Evolutionary conservation across 257 asterid species (phyloP).

Genomic region (Primulina tabacum): DNA sequence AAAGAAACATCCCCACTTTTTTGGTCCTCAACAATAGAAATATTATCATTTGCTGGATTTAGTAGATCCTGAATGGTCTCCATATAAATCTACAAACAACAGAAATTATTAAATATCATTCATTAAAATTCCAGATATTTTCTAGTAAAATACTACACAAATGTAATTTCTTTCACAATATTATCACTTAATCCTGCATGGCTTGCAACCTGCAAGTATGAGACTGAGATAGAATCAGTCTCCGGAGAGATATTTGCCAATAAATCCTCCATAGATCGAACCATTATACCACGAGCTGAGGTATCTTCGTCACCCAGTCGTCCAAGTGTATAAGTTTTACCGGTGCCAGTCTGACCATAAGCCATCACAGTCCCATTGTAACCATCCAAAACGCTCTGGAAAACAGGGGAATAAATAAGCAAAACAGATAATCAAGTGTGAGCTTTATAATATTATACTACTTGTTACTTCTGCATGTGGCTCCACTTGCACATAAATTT

Average conservation of each 20-base stretch:
- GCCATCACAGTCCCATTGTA: conserved; percentile 99
- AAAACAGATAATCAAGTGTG: neutral
- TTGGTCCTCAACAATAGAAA: conserved; percentile 94
- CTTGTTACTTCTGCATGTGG: neutral
- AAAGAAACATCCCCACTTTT: conserved; percentile 90
- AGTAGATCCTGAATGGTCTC: conserved; percentile 93
- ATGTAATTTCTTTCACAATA: conserved; percentile 12
- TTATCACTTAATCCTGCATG: conserved; percentile 9
- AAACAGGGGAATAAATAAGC: conserved; percentile 16
- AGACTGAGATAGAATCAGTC: conserved; percentile 76
- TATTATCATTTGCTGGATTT: conserved; percentile 89
- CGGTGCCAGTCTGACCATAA: conserved; percentile 99
- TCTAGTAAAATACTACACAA: conserved; percentile 22
- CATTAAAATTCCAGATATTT: conserved; percentile 6
- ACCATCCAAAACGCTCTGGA: conserved; percentile 91
- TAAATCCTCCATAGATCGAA: conserved; percentile 96
- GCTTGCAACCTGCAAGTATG: conserved; percentile 82
- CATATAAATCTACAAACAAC: conserved; percentile 80
- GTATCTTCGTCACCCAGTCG: conserved; percentile 95
- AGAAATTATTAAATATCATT: conserved; percentile 24
- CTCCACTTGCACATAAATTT: neutral
- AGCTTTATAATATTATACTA: neutral
- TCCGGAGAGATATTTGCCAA: conserved; percentile 73
- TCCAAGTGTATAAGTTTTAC: conserved; percentile 97
- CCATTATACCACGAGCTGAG: conserved; percentile 99